Base-by-base conservation (phyloP, 306 rosid genomes). In the Corylus avellana region DNA sequence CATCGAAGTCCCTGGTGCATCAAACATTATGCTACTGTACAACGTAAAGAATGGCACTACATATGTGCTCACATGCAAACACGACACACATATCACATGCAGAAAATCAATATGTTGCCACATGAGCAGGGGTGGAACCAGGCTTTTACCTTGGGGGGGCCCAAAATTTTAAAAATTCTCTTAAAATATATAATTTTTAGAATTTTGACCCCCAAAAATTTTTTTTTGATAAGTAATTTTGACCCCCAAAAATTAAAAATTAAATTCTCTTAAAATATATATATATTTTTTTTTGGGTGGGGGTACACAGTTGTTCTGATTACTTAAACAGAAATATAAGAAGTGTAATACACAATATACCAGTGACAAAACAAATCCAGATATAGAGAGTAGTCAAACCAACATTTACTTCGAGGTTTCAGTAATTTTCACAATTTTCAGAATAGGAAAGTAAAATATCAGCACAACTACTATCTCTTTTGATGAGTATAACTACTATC, bases 1-100 rank as follows among this genome's bases (percentile, higher is more conserved):
- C 79, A 89, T 95, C 97, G 74, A 95, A 95, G 86, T 95, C 99
- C 89, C 99, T 95, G 93, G 42, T 12, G 83, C 49, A 72, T 83
- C 83, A 82, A 76, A 68, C 49, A 16, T 83, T 87, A 82, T 79
- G 75, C 58, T 32, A 72, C 44, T 70, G 35, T 63, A 62, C 35
- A 80, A 55, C 77, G 59, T 61, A 64, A 83, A 82, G 73, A 84
- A 57, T 59, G 50, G 66, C 53, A 77, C n/a, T 76, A 61, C 55
- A 79, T 53, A 75, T 63, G 74, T 42, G 75, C 25, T 13, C 54
- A 6, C 75, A 49, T 57, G 51, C 64, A 17, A 10, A 20, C 72
- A 75, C 16, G 12, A 77, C 72, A 51, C 35, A 71, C 76, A 75
- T 57, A 25, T 25, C 35, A 64, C 20, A 47, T 35, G 74, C 74